These are phyloP conservation scores for Termitomyces sp. DNA, from an alignment of 768 basidiomycete species.

Conservation along the genomic window DNA sequence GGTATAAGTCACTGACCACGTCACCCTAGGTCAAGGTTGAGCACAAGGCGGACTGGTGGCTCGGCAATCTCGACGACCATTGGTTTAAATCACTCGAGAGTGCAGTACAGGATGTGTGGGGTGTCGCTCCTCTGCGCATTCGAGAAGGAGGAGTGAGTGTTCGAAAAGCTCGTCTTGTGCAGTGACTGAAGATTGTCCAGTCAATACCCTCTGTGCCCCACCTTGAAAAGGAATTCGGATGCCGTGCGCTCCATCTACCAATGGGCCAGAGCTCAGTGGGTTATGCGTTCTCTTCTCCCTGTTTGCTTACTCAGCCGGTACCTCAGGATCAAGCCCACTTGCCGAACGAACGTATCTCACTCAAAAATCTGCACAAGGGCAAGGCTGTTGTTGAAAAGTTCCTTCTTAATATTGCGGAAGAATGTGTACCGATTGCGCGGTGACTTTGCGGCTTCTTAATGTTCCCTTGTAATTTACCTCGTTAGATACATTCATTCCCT, in stretches of 20 bases:
- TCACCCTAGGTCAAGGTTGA: slow-evolving; percentile 61
- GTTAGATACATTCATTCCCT: not conserved
- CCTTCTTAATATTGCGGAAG: slow-evolving; percentile 44
- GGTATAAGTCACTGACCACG: not conserved
- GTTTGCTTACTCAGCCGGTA: not conserved
- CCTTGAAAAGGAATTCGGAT: slow-evolving; percentile 87
- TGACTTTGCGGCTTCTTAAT: not conserved
- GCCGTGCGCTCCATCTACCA: slow-evolving; percentile 88
- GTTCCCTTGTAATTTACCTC: not conserved
- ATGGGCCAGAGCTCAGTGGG: slow-evolving; percentile 87
- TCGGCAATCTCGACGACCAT: slow-evolving; percentile 76
- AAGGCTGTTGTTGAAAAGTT: slow-evolving; percentile 77
- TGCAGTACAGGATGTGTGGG: slow-evolving; percentile 86
- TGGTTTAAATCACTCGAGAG: slow-evolving; percentile 86
- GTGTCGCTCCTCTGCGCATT: slow-evolving; percentile 76
- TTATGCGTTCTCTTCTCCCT: slow-evolving; percentile 1
- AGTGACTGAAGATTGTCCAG: slow-evolving; percentile 28
- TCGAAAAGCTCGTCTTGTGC: not conserved
- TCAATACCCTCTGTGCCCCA: slow-evolving; percentile 93
- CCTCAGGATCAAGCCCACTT: slow-evolving; percentile 85
- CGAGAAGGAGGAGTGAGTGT: slow-evolving; percentile 85
- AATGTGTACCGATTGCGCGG: not conserved
- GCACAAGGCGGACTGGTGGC: slow-evolving; percentile 94
- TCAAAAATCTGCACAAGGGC: slow-evolving; percentile 74
- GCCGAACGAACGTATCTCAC: slow-evolving; percentile 86